Evolutionary conservation across 495 filamentous ascomycete genomes (phyloP), one percentile per base, ranked within the genome.

Genomic region (Saxispiralis lemnorum): DNA sequence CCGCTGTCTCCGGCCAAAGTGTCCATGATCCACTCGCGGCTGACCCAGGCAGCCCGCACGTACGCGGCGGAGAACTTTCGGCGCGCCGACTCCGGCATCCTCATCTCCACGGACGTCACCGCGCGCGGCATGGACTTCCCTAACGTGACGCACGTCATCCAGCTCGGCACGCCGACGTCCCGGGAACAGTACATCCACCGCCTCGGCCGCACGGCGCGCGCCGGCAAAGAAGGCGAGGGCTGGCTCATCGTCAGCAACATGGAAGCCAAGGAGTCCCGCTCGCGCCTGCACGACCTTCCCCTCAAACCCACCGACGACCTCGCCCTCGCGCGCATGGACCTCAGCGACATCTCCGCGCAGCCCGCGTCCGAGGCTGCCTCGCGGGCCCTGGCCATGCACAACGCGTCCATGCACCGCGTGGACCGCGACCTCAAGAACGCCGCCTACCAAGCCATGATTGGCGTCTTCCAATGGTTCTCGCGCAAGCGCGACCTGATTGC

Each of bases 51-150:
- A 0, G 49, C 63, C 46, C 76, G 89, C 24, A 84, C 83, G 1
- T 51, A 52, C 7, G 71, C 68, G n/a, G 71, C 89, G 0, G 69
- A 83, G 0, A 43, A 24, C n/a, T 97, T 97, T 72, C 73, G 77
- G 16, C 53, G 45, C 4, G 63, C 72, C 9, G 43, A 63, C 13
- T 69, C 71, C 19, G 87, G 66, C 21, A 79, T 97, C 42, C 70
- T 97, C 19, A 72, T 96, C 59, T 87, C 87, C 1, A 86, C 85
- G 4, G 89, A 97, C 60, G 88, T 97, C 19, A 89, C 88, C 1
- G 84, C 89, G 12, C 77, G 89, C 56, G 89, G 89, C 53, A 88
- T 95, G 84, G 88, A 95, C 59, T 95, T 95, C 65, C 86, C 88
- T 42, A 77, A 85, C 50, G 88, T 95, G 41, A 79, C 85, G 35